Evolutionary conservation across 139 green algal species (phyloP).

Genomic region (Closterium sp.): DNA sequence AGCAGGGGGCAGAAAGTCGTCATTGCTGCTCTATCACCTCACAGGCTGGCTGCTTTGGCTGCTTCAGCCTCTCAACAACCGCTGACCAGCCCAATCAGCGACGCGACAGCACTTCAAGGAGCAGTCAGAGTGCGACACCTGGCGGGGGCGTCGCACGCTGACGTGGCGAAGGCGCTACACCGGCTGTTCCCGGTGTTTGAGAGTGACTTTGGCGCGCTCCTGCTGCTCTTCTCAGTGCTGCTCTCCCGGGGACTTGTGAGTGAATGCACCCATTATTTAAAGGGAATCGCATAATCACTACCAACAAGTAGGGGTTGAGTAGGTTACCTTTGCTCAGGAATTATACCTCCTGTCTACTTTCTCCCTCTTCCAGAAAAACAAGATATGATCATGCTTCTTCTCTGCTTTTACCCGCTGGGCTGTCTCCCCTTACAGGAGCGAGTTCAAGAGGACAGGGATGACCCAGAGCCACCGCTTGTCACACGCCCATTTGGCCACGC

Average conservation of each 20-base stretch:
- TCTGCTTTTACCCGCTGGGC: background rate
- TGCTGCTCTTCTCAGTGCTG: constrained; percentile 49
- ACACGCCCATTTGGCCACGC: constrained; percentile 53
- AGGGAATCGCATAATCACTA: too few species aligned
- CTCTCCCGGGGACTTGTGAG: constrained; percentile 31
- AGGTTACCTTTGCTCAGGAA: too few species aligned
- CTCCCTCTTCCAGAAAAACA: too few species aligned
- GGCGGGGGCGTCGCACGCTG: background rate
- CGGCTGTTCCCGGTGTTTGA: constrained; percentile 8
- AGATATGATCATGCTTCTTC: too few species aligned
- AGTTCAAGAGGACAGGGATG: constrained; percentile 44
- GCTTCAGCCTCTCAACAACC: too few species aligned
- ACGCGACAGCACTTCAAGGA: background rate
- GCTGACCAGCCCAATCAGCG: background rate
- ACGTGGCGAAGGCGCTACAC: background rate
- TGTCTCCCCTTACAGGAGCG: constrained; percentile 14
- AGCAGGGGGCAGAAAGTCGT: constrained; percentile 31
- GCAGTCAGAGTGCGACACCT: constrained; percentile 2
- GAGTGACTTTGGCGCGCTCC: constrained; percentile 35
- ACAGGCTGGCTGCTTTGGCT: background rate
- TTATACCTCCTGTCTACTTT: too few species aligned
- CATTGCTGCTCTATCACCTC: constrained; percentile 17
- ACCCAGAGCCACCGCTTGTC: constrained; percentile 51
- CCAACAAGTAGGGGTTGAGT: too few species aligned
- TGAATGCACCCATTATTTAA: background rate